phyloP scores from a whole-genome alignment of 441 rosid genomes.

The Arabidopsis hybrid region DNA sequence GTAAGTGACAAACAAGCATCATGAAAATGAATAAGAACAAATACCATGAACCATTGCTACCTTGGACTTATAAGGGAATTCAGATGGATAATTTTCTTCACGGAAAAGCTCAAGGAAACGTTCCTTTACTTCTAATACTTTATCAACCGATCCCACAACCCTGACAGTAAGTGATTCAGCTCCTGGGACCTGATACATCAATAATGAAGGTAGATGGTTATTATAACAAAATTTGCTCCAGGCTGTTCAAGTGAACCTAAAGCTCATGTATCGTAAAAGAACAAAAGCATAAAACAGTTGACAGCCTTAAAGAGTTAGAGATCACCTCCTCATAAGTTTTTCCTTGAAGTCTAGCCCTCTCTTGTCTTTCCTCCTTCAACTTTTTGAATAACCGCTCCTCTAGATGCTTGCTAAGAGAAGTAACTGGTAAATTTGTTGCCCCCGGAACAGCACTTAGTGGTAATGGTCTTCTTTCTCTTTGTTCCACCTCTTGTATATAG shows the following conservation, averaged over 20 bases:
- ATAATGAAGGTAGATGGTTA: slow-evolving; percentile 27
- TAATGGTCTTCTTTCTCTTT: slow-evolving; percentile 88
- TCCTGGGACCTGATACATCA: slow-evolving; percentile 72
- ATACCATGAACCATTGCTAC: slow-evolving; percentile 45
- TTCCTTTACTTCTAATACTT: slow-evolving; percentile 86
- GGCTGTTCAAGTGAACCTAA: background rate
- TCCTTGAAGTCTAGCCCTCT: slow-evolving; percentile 79
- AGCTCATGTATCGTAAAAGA: too few species aligned
- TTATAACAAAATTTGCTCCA: background rate
- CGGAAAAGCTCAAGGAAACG: slow-evolving; percentile 85
- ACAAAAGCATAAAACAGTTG: too few species aligned
- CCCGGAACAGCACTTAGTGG: slow-evolving; percentile 89
- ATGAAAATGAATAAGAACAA: slow-evolving; percentile 11
- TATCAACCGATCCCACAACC: slow-evolving; percentile 97
- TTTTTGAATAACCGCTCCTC: slow-evolving; percentile 78
- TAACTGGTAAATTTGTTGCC: slow-evolving; percentile 85
- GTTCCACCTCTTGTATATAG: slow-evolving; percentile 85
- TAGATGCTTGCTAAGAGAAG: slow-evolving; percentile 87
- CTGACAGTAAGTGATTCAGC: slow-evolving; percentile 88
- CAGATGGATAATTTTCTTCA: slow-evolving; percentile 82
- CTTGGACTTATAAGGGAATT: slow-evolving; percentile 93
- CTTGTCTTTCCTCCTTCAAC: slow-evolving; percentile 77
- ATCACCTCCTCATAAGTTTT: slow-evolving; percentile 88
- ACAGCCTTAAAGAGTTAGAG: background rate
- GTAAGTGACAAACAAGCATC: slow-evolving; percentile 13